phyloP scores from a whole-genome alignment of 208 protist species.

The Crithidia mellificae region DNA sequence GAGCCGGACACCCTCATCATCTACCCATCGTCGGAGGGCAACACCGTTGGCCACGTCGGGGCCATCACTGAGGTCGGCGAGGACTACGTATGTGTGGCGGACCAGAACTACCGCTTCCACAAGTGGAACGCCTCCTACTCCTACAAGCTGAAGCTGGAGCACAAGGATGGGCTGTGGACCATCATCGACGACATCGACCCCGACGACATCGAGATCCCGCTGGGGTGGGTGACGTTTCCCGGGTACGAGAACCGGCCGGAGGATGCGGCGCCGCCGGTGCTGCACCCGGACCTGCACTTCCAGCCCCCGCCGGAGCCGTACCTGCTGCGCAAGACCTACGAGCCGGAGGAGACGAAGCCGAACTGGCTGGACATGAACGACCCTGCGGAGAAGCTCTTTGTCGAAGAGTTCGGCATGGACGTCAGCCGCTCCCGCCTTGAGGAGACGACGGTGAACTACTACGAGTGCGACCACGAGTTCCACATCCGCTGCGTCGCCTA shows the following conservation, averaged over 20 bases:
- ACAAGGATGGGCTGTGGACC: slow-evolving; percentile 57
- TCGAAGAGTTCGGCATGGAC: slow-evolving; percentile 79
- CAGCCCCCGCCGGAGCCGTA: slow-evolving; percentile 46
- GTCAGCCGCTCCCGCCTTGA: slow-evolving; percentile 58
- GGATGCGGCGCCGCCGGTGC: slow-evolving; percentile 30
- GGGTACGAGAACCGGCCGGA: slow-evolving; percentile 60
- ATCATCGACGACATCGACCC: slow-evolving; percentile 68
- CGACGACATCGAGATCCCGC: slow-evolving; percentile 54
- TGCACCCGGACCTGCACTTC: slow-evolving; percentile 74
- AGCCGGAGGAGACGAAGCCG: slow-evolving; percentile 39
- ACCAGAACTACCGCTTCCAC: slow-evolving; percentile 88
- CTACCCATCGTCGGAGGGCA: slow-evolving; percentile 58
- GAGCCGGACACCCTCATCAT: slow-evolving; percentile 79
- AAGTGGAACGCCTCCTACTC: slow-evolving; percentile 72
- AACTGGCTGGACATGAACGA: slow-evolving; percentile 84
- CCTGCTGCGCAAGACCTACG: slow-evolving; percentile 61
- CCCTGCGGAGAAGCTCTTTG: slow-evolving; percentile 76
- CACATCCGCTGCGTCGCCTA: slow-evolving; percentile 61
- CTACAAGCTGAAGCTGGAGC: slow-evolving; percentile 56
- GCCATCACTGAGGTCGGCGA: slow-evolving; percentile 88
- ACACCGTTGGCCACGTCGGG: slow-evolving; percentile 72
- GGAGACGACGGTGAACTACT: slow-evolving; percentile 77
- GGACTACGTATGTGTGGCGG: slow-evolving; percentile 78
- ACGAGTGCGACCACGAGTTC: slow-evolving; percentile 80
- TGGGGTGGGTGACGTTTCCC: slow-evolving; percentile 88